Evolutionary conservation across 495 filamentous ascomycete species (phyloP).

Genomic region (Penicillium angulare): DNA sequence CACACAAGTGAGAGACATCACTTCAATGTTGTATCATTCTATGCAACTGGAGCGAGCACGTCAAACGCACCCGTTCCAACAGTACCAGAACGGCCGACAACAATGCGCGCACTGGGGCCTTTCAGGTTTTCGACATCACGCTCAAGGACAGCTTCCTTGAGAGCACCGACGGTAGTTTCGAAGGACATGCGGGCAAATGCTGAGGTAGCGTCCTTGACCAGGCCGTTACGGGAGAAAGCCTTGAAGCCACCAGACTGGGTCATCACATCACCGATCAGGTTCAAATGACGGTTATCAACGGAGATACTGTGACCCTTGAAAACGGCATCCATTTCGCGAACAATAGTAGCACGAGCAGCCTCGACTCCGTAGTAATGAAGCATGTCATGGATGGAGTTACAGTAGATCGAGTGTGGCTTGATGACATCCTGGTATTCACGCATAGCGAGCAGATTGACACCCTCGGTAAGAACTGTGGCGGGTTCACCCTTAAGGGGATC

Average conservation of each 20-base stretch:
- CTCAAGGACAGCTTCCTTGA: conserved; percentile 87
- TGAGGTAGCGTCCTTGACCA: conserved; percentile 72
- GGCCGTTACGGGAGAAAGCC: conserved; percentile 85
- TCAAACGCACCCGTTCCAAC: conserved; percentile 93
- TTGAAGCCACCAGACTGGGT: conserved; percentile 82
- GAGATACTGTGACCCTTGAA: conserved; percentile 91
- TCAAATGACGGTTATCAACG: conserved; percentile 90
- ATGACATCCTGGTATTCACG: conserved; percentile 82
- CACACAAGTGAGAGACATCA: conserved; percentile 3
- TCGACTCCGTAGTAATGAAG: conserved; percentile 88
- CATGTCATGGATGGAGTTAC: conserved; percentile 89
- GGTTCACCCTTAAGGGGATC: conserved; percentile 58
- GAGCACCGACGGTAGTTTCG: conserved; percentile 91
- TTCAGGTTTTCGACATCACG: conserved; percentile 85
- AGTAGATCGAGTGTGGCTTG: conserved; percentile 81
- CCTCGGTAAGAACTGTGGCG: conserved; percentile 69
- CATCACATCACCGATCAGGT: conserved; percentile 96
- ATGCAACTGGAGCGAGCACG: conserved; percentile 67
- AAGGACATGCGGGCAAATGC: conserved; percentile 98
- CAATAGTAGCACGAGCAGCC: conserved; percentile 80
- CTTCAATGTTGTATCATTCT: conserved; percentile 22
- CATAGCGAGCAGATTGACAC: conserved; percentile 87
- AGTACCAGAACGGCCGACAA: conserved; percentile 75
- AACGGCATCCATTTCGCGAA: conserved; percentile 80
- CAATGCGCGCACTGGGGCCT: conserved; percentile 83